phyloP scores from a whole-genome alignment of 306 rosid genomes.

The Trifolium pratense region DNA sequence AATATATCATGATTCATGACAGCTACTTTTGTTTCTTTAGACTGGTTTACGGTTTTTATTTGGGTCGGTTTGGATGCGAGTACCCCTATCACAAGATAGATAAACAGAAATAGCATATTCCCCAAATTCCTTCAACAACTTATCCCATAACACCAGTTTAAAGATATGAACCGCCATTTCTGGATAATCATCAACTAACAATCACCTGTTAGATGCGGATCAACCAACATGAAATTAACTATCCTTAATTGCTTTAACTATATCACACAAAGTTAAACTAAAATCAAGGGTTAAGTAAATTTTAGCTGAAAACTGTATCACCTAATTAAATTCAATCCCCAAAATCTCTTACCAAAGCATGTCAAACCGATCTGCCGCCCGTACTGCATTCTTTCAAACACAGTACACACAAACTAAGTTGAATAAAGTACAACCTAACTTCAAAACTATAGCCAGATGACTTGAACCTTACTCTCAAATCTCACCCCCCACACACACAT shows the following conservation, averaged over 20 bases:
- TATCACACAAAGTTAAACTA: constrained; percentile 5
- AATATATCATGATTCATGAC: background rate
- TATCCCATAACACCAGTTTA: constrained; percentile 20
- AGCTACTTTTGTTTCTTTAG: too few relatives aligned
- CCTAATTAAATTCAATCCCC: constrained; percentile 31
- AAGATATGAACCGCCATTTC: background rate
- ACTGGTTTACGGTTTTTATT: too few relatives aligned
- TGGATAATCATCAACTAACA: constrained; percentile 25
- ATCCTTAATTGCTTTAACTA: constrained; percentile 24
- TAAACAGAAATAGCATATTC: constrained; percentile 17
- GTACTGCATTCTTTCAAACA: constrained; percentile 15
- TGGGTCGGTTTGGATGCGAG: too few relatives aligned
- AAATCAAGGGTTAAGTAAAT: constrained; percentile 16
- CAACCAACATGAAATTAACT: constrained; percentile 30
- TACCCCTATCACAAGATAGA: background rate
- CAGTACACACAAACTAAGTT: constrained; percentile 17
- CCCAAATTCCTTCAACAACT: constrained; percentile 31
- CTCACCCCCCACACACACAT: constrained; percentile 38
- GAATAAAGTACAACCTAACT: constrained; percentile 19
- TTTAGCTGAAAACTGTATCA: background rate
- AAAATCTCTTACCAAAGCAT: constrained; percentile 8
- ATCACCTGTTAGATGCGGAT: background rate
- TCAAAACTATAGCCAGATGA: constrained; percentile 35
- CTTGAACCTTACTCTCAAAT: constrained; percentile 44
- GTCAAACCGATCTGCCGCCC: background rate